Conservation (phyloP, 192 early-diverging fungal species). For the Backusella tuberculispora region DNA sequence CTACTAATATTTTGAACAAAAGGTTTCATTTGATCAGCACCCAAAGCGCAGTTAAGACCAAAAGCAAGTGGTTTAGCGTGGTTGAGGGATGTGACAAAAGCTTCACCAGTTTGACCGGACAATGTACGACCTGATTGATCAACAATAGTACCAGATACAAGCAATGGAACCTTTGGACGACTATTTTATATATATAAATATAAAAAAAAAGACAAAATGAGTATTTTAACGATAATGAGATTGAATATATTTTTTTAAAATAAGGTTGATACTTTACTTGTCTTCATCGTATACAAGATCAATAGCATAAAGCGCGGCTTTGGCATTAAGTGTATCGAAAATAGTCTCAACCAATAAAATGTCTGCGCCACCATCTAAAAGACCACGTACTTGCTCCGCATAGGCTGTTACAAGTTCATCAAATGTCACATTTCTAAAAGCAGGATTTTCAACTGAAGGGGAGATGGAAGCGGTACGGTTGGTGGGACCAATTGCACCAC, state of each 20-base stretch:
- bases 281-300: slow-evolving; percentile 83
- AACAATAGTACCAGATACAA: slow-evolving; percentile 93
- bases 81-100: slow-evolving; percentile 84
- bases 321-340: slow-evolving; percentile 97
- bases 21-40: slow-evolving; percentile 94
- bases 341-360: slow-evolving; percentile 95
- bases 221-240: slow-evolving; percentile 23
- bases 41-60: slow-evolving; percentile 88
- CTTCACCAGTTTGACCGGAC: slow-evolving; percentile 96
- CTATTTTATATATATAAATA: slow-evolving; percentile 24
- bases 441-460: slow-evolving; percentile 95
- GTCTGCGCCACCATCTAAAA: slow-evolving; percentile 94
- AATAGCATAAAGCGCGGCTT: slow-evolving; percentile 93
- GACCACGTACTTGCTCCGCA: slow-evolving; percentile 84
- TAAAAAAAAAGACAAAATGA: slow-evolving; percentile 30
- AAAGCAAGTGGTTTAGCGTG: slow-evolving; percentile 86
- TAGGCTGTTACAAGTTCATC: slow-evolving; percentile 94
- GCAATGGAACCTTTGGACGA: slow-evolving; percentile 62
- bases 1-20: slow-evolving; percentile 91
- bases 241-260: slow-evolving; percentile 7
- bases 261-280: slow-evolving; percentile 50
- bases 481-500: slow-evolving; percentile 87
- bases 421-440: slow-evolving; percentile 93
- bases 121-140: slow-evolving; percentile 96
- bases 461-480: slow-evolving; percentile 97